Percentiles rank a stretch among this genome's conserved stretches.
Evolutionary conservation across 1,284 basidiomycete genomes (phyloP).

Genomic region (Ustilago sp.): DNA sequence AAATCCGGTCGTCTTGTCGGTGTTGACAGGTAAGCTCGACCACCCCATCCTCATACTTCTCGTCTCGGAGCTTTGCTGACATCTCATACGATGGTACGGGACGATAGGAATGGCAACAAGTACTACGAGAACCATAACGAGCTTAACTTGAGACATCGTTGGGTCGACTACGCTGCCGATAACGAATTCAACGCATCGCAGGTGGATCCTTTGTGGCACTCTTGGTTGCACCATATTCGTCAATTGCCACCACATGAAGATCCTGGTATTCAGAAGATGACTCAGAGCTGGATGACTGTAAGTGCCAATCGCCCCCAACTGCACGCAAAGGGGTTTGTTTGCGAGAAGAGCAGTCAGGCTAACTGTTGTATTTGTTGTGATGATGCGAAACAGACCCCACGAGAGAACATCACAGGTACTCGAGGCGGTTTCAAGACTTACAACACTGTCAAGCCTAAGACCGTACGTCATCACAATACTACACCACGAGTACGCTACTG

Average conservation of each 20-base stretch:
- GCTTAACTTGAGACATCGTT: conserved; percentile 63
- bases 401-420: conserved; percentile 66
- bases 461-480: conserved; percentile 38
- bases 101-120: conserved; percentile 63
- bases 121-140: conserved; percentile 68
- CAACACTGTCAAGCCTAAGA: conserved; percentile 62
- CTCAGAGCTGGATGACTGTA: conserved; percentile 57
- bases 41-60: background rate
- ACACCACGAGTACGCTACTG: too few species aligned
- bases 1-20: conserved; percentile 67
- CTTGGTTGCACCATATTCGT: conserved; percentile 65
- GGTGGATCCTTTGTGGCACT: conserved; percentile 67
- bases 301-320: conserved; percentile 19
- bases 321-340: too few species aligned
- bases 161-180: conserved; percentile 65
- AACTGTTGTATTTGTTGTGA: background rate
- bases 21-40: conserved; percentile 54
- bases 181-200: conserved; percentile 65
- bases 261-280: conserved; percentile 45
- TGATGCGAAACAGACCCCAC: conserved; percentile 36
- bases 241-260: conserved; percentile 60
- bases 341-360: background rate
- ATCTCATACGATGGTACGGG: background rate
- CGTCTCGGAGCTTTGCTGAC: background rate
- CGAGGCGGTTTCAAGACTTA: conserved; percentile 66